Percentiles rank a stretch among this genome's conserved stretches.
Conservation (phyloP, 345 rosid genomes). For the Eucalyptus globulus region DNA sequence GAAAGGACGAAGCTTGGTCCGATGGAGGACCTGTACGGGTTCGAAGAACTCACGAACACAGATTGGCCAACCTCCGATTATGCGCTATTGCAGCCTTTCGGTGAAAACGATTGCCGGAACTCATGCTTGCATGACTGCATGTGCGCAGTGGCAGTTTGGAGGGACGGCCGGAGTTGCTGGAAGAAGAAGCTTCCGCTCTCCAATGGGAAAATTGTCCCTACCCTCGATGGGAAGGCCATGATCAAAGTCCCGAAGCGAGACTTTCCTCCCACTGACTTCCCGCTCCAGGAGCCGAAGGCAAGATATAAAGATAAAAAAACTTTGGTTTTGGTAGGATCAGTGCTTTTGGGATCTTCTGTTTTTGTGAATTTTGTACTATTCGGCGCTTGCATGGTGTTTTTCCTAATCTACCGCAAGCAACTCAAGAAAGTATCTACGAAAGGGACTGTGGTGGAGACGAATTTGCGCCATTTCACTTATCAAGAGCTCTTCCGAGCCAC, state of each 20-base stretch:
- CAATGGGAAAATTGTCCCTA: not conserved
- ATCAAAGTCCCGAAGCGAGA: conserved; percentile 1
- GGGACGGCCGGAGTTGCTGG: not conserved
- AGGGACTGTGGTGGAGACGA: too few species aligned
- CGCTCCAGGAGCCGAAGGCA: too few species aligned
- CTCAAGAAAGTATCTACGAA: too few species aligned
- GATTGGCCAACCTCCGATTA: conserved; percentile 27
- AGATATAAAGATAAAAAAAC: too few species aligned
- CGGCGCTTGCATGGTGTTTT: too few species aligned
- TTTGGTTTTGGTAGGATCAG: too few species aligned
- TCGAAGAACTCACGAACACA: not conserved
- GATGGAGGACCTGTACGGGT: not conserved
- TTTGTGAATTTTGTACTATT: too few species aligned
- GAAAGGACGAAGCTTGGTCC: not conserved
- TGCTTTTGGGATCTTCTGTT: too few species aligned
- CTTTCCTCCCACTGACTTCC: not conserved
- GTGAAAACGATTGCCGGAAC: not conserved
- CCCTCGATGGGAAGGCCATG: not conserved
- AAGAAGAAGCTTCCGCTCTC: conserved; percentile 25
- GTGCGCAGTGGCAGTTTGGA: conserved; percentile 9
- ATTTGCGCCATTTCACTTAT: too few species aligned
- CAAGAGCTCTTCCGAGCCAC: too few species aligned
- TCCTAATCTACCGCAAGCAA: too few species aligned
- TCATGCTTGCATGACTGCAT: conserved; percentile 25
- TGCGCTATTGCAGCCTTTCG: not conserved